phyloP scores from a whole-genome alignment of 345 rosid species.

The Camelina hispida region DNA sequence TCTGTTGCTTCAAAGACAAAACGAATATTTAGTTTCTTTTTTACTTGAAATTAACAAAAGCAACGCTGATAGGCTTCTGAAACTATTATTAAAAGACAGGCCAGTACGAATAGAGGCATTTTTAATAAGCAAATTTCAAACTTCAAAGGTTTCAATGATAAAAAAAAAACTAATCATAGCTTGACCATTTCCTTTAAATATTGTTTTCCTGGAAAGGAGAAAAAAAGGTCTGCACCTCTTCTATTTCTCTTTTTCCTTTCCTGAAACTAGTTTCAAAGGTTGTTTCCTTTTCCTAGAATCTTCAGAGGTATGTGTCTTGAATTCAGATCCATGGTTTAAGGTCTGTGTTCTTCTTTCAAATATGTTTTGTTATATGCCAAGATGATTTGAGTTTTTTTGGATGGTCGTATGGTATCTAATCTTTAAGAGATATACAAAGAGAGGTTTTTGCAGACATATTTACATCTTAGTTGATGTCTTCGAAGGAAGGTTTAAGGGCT shows the following conservation, averaged over 20 bases:
- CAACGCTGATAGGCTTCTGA: conserved; percentile 25
- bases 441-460: conserved; percentile 10
- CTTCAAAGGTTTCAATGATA: conserved; percentile 38
- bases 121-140: conserved; percentile 37
- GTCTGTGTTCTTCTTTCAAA: conserved; percentile 2
- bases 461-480: conserved; percentile 22
- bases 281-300: conserved; percentile 23
- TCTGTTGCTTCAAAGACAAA: conserved; percentile 10
- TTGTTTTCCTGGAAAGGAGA: conserved; percentile 28
- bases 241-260: conserved; percentile 21
- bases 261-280: conserved; percentile 38
- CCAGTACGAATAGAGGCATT: conserved; percentile 23
- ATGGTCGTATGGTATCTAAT: conserved; percentile 22
- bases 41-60: conserved; percentile 24
- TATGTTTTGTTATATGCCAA: conserved; percentile 1
- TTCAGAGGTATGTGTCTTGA: conserved; percentile 27
- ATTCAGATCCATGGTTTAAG: conserved; percentile 20
- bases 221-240: conserved; percentile 29
- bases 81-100: conserved; percentile 30
- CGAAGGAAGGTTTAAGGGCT: conserved; percentile 28
- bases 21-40: conserved; percentile 25
- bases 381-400: neutral
- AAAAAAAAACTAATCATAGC: conserved; percentile 40
- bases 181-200: conserved; percentile 33
- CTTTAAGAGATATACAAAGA: neutral